Base-by-base conservation (phyloP, 2,329 filamentous ascomycete species). In the Arthrobotrys sphaeroides region DNA sequence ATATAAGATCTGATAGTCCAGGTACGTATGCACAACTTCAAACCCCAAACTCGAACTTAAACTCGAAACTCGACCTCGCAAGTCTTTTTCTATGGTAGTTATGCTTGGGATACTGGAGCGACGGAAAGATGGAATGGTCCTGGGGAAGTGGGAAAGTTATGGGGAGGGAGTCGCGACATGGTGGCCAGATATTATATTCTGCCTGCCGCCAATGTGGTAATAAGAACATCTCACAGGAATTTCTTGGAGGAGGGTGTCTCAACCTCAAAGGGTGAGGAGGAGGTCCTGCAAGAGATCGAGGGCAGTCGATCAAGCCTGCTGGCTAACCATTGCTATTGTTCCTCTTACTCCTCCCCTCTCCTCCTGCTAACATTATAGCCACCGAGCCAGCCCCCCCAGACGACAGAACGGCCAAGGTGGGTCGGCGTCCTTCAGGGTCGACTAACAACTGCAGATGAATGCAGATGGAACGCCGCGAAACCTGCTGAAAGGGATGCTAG, bases 131-230 rank as follows among this genome's bases (percentile, higher is more conserved):
- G 36, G 57, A 45, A 47, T 28, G 59, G 18, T 36, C 24, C 33
- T 55, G 10, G 28, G 61, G 42, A 53, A 38, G 40, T 55, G 36
- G 68, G 60, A 65, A 55, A 51, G 20, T 18, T 31, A 47, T 24
- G 38, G 31, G 47, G 53, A 60, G 22, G 43, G 69, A 43, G 62
- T 60, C 60, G 51, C 61, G 69, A 66, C 60, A 67, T 67, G 70
- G 70, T 74, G 70, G 70, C 70, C 70, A 74, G 62, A 67, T 68
- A 60, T 73, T 73, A 73, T 73, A 73, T 66, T 33, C 42, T 36
- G 26, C 49, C 66, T 57, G 55, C 51, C 64, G 43, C 62, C 26
- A 60, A 40, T 45, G 51, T 55, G 51, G 51, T 55, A 55, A 55
- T 55, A 55, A 55, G 51, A 55, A 55, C 36, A 47, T 57, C 28